A percentile compares a stretch with the other conserved stretches of the same genome.
Evolutionary conservation across 1,284 basidiomycete species (phyloP).

Genomic region (Golubevia pallescens): DNA sequence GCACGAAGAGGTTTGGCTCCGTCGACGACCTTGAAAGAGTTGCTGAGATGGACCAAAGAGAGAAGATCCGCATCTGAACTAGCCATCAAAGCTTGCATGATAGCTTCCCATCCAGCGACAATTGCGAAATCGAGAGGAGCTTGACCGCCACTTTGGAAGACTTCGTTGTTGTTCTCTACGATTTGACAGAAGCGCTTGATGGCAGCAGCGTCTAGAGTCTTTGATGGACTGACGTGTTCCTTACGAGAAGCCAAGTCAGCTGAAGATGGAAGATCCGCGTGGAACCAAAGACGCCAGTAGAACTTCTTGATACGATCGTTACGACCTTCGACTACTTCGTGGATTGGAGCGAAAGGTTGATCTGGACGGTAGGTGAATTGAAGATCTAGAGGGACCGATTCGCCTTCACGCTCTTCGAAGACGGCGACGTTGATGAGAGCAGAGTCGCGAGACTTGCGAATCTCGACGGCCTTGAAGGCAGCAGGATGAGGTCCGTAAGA

Average conservation of each 20-base stretch:
- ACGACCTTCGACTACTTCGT: slow-evolving; percentile 83
- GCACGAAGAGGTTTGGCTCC: slow-evolving; percentile 78
- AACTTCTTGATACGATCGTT: slow-evolving; percentile 83
- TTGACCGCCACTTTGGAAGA: slow-evolving; percentile 76
- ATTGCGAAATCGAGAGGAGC: slow-evolving; percentile 97
- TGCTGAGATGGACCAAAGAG: slow-evolving; percentile 94
- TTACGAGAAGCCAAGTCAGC: slow-evolving; percentile 25
- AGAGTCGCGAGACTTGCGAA: slow-evolving; percentile 32
- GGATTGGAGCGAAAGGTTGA: slow-evolving; percentile 88
- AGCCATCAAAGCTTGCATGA: slow-evolving; percentile 57
- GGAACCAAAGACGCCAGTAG: slow-evolving; percentile 39
- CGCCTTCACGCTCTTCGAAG: slow-evolving; percentile 81
- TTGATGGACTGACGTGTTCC: slow-evolving; percentile 28
- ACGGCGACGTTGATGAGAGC: slow-evolving; percentile 76
- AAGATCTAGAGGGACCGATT: slow-evolving; percentile 80
- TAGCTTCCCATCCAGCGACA: slow-evolving; percentile 82
- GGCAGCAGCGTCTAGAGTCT: slow-evolving; percentile 69
- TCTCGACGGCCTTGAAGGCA: slow-evolving; percentile 81
- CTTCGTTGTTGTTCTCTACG: slow-evolving; percentile 88
- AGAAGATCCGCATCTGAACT: slow-evolving; percentile 69
- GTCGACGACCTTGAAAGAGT: slow-evolving; percentile 88
- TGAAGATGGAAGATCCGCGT: slow-evolving; percentile 43
- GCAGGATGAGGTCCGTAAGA: slow-evolving; percentile 77
- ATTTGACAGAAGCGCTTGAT: slow-evolving; percentile 91
- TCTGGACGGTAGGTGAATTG: slow-evolving; percentile 86